phyloP scores from a whole-genome alignment of 1,139 yeast genomes.

The Meyerozyma elateridarum region DNA sequence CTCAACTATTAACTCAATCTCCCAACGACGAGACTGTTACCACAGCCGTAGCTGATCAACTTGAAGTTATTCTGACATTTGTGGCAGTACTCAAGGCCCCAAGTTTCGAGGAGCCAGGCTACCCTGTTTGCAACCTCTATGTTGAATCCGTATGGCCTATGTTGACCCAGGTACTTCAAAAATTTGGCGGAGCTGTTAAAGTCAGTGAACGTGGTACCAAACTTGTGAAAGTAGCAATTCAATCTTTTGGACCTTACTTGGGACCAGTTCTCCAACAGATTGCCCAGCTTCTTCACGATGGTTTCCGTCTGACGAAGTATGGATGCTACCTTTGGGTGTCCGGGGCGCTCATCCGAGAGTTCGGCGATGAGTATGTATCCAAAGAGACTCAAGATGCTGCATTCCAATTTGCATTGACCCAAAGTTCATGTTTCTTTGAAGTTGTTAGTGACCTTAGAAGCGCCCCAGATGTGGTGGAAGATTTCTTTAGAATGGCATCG shows the following conservation, averaged over 20 bases:
- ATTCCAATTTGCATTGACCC: slow-evolving; percentile 46
- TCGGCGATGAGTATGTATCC: slow-evolving; percentile 54
- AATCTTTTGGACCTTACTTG: slow-evolving; percentile 63
- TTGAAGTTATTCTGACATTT: slow-evolving; percentile 72
- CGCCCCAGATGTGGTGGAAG: slow-evolving; percentile 78
- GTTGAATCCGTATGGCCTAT: slow-evolving; percentile 58
- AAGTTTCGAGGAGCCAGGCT: slow-evolving; percentile 29
- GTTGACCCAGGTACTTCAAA: slow-evolving; percentile 43
- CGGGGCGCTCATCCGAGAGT: slow-evolving; percentile 76
- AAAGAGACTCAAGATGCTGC: slow-evolving; percentile 35
- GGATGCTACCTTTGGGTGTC: slow-evolving; percentile 93
- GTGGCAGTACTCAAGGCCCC: slow-evolving; percentile 51
- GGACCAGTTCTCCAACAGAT: slow-evolving; percentile 59
- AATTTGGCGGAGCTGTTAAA: slow-evolving; percentile 50
- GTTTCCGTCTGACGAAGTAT: slow-evolving; percentile 61
- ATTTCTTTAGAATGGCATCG: slow-evolving; percentile 77
- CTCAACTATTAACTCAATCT: slow-evolving; percentile 15
- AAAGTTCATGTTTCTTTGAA: slow-evolving; percentile 38
- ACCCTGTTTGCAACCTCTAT: slow-evolving; percentile 57
- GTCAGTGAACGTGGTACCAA: slow-evolving; percentile 76
- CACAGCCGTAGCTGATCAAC: slow-evolving; percentile 61
- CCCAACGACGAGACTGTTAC: slow-evolving; percentile 33
- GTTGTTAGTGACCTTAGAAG: slow-evolving; percentile 26
- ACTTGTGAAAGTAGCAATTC: slow-evolving; percentile 60
- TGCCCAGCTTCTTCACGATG: slow-evolving; percentile 58